A percentile compares a stretch with the other conserved stretches of the same genome.
These are phyloP conservation scores for Aegle marmelos DNA, from an alignment of 345 rosid genomes.

Conservation along the genomic window DNA sequence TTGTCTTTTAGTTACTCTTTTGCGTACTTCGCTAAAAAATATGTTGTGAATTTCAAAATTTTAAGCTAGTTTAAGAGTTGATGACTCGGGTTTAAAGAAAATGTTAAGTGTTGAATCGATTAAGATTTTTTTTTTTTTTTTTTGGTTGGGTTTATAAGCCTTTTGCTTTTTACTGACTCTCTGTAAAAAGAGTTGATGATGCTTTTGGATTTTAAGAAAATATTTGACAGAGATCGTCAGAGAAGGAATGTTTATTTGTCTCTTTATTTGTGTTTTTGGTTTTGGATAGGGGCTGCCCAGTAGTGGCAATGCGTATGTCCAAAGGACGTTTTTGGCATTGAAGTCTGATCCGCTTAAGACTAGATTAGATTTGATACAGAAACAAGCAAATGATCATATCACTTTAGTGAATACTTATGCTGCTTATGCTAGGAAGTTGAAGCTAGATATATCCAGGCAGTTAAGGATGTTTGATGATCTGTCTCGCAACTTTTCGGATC, in stretches of 20 bases:
- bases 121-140: neutral
- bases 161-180: neutral
- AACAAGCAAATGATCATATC: constrained; percentile 84
- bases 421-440: constrained; percentile 88
- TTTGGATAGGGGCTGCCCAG: constrained; percentile 49
- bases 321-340: constrained; percentile 61
- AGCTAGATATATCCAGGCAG: constrained; percentile 82
- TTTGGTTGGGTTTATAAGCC: neutral
- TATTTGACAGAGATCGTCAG: neutral
- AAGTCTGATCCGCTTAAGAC: constrained; percentile 85
- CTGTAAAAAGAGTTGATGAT: neutral
- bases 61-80: neutral
- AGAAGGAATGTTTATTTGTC: neutral
- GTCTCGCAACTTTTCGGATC: constrained; percentile 60
- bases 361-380: constrained; percentile 77
- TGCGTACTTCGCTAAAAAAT: too few species aligned
- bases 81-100: neutral
- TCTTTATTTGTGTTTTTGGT: constrained; percentile 3
- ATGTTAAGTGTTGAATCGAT: neutral
- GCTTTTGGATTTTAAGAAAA: neutral
- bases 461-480: constrained; percentile 70
- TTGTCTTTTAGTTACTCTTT: too few species aligned
- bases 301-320: constrained; percentile 61
- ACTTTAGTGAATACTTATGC: constrained; percentile 81
- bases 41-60: too few species aligned